These are phyloP conservation scores for Candida anglica DNA, from an alignment of 805 yeast genomes.

Conservation along the genomic window DNA sequence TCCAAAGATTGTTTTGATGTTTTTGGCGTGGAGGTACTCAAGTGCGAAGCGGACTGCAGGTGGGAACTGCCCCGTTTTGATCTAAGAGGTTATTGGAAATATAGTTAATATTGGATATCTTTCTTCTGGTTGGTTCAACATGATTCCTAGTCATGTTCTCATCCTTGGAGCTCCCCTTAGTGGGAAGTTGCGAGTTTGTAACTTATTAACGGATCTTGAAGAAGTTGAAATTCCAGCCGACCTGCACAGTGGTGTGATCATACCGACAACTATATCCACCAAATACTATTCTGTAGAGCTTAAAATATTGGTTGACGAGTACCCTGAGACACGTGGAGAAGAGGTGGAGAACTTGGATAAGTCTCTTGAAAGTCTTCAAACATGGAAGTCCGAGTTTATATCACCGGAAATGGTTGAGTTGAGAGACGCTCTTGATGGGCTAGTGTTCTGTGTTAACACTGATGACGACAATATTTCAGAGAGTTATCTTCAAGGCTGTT, in stretches of 20 bases:
- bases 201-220: slow-evolving; percentile 23
- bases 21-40: too few relatives aligned
- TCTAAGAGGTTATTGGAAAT: too few relatives aligned
- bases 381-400: slow-evolving; percentile 39
- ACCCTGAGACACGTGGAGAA: slow-evolving; percentile 17
- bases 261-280: slow-evolving; percentile 20
- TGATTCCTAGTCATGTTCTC: slow-evolving; percentile 34
- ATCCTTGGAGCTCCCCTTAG: slow-evolving; percentile 41
- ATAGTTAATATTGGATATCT: too few relatives aligned
- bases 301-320: slow-evolving; percentile 35
- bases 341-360: slow-evolving; percentile 2
- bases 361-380: slow-evolving; percentile 15
- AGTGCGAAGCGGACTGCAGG: too few relatives aligned
- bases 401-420: slow-evolving; percentile 36
- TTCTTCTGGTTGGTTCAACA: too few relatives aligned
- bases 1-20: too few relatives aligned
- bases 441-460: slow-evolving; percentile 37
- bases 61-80: too few relatives aligned
- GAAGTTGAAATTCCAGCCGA: slow-evolving; percentile 30
- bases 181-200: slow-evolving; percentile 34
- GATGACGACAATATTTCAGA: too few relatives aligned
- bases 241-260: slow-evolving; percentile 30
- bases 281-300: slow-evolving; percentile 28
- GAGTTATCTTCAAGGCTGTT: too few relatives aligned
- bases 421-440: slow-evolving; percentile 44